Evolutionary conservation across 2,329 filamentous ascomycete species (phyloP).

Genomic region (Cladophialophora chaetospira): DNA sequence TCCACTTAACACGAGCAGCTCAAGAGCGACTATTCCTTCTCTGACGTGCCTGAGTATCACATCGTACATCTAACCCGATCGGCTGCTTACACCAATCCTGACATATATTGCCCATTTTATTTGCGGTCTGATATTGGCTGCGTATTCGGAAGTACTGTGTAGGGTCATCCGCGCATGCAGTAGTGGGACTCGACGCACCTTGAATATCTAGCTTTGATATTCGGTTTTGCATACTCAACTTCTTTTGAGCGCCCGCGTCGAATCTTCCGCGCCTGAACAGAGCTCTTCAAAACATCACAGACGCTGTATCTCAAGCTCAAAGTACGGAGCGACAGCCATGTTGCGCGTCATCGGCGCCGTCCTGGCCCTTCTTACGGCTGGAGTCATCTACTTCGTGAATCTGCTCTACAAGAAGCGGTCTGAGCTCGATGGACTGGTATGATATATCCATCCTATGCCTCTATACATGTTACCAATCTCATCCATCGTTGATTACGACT

Average conservation of each 20-base stretch:
- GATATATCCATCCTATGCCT: background rate
- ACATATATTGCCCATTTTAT: background rate
- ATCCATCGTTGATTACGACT: too few species aligned
- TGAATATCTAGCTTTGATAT: too few species aligned
- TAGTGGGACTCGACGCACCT: too few species aligned
- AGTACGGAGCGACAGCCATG: conserved; percentile 1
- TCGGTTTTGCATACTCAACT: too few species aligned
- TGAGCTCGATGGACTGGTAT: conserved; percentile 30
- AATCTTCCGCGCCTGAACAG: too few species aligned
- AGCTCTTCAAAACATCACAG: too few species aligned
- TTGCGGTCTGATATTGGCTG: background rate
- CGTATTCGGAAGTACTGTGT: too few species aligned
- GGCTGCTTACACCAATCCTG: background rate
- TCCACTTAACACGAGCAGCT: too few species aligned
- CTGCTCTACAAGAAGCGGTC: conserved; percentile 28
- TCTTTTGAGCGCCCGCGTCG: too few species aligned
- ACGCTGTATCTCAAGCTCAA: background rate
- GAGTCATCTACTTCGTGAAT: conserved; percentile 24
- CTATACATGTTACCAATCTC: background rate
- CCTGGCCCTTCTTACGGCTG: conserved; percentile 18
- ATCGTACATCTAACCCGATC: background rate
- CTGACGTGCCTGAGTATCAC: background rate
- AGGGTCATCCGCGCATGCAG: too few species aligned
- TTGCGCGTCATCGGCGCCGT: conserved; percentile 14
- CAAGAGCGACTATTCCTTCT: background rate